phyloP scores from a whole-genome alignment of 2,329 filamentous ascomycete species.

The Arthrinium puccinioides region DNA sequence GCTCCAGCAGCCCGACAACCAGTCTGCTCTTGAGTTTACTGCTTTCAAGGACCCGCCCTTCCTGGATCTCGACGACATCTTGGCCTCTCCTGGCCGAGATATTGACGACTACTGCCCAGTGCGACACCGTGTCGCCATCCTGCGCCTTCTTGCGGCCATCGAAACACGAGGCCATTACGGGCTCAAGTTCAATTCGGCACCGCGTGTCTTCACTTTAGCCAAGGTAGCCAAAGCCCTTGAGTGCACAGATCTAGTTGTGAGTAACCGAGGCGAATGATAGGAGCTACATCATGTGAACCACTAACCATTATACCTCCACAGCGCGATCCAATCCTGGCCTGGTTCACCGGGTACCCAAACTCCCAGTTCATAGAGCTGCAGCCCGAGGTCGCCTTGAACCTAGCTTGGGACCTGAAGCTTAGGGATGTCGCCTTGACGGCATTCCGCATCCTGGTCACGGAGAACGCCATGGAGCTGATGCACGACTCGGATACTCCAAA shows the following conservation, averaged over 20 bases:
- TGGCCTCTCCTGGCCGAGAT: conserved; percentile 13
- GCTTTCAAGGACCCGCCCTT: too few relatives aligned
- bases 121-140: conserved; percentile 56
- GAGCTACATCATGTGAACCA: conserved; percentile 10
- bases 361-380: conserved; percentile 54
- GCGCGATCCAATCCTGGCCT: conserved; percentile 44
- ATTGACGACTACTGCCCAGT: conserved; percentile 56
- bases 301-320: conserved; percentile 12
- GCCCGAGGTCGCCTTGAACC: conserved; percentile 52
- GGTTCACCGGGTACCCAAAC: conserved; percentile 51
- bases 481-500: too few relatives aligned
- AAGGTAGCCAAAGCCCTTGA: conserved; percentile 54
- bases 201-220: conserved; percentile 60
- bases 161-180: conserved; percentile 26
- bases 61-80: conserved; percentile 10
- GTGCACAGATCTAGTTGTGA: conserved; percentile 35
- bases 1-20: not conserved
- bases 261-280: conserved; percentile 8
- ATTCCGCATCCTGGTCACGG: conserved; percentile 56
- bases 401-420: conserved; percentile 42
- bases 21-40: too few relatives aligned
- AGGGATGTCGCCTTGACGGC: conserved; percentile 35
- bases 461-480: conserved; percentile 42
- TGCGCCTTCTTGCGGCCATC: conserved; percentile 53
- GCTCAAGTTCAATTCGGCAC: conserved; percentile 54